Evolutionary conservation across 2,329 filamentous ascomycete species (phyloP).

Genomic region (Aspergillus tanneri): DNA sequence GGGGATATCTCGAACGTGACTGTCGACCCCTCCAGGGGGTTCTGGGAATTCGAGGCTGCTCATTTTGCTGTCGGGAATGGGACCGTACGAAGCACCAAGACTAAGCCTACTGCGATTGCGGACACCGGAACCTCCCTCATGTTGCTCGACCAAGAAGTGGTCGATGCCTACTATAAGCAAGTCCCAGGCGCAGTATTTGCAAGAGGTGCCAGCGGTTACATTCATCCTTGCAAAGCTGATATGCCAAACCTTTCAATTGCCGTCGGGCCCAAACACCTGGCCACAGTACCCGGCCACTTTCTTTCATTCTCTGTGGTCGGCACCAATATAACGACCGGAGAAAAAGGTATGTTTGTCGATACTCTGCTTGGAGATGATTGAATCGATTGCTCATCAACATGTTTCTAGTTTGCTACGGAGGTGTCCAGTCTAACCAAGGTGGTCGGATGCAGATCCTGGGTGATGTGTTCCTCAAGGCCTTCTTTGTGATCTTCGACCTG

Average conservation of each 20-base stretch:
- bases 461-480: conserved; percentile 60
- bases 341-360: conserved; percentile 36
- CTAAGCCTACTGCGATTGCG: conserved; percentile 52
- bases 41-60: conserved; percentile 65
- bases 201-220: conserved; percentile 49
- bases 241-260: conserved; percentile 58
- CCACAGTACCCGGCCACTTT: conserved; percentile 56
- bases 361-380: not conserved
- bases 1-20: conserved; percentile 63
- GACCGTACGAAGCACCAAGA: conserved; percentile 34
- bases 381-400: conserved; percentile 15
- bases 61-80: conserved; percentile 56
- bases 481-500: conserved; percentile 61
- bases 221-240: conserved; percentile 57
- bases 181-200: conserved; percentile 54
- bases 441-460: conserved; percentile 58
- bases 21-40: conserved; percentile 62
- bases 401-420: conserved; percentile 55
- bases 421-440: conserved; percentile 58
- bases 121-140: conserved; percentile 70
- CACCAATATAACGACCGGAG: conserved; percentile 42
- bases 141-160: conserved; percentile 58
- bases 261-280: conserved; percentile 50
- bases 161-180: conserved; percentile 58
- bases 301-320: conserved; percentile 57